Evolutionary conservation across 2,329 filamentous ascomycete species (phyloP).

Genomic region (Elsinoe ampelina): DNA sequence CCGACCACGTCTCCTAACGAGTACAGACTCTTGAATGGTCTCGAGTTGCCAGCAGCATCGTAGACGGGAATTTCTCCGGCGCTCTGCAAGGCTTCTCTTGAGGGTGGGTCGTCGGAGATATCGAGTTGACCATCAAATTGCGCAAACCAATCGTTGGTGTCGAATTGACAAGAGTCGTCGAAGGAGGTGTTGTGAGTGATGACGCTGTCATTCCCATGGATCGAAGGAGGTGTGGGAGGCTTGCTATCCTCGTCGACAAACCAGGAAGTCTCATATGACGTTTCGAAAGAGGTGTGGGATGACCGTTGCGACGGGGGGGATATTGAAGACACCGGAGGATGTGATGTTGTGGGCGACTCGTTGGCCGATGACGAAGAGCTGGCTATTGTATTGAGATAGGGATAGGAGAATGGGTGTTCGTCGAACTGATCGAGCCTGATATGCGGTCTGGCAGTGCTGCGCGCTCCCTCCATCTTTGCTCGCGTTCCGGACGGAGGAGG

Average conservation of each 20-base stretch:
- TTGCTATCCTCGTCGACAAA: constrained; percentile 10
- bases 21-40: constrained; percentile 56
- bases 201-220: not conserved
- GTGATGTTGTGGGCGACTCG: constrained; percentile 6
- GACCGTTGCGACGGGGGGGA: constrained; percentile 1
- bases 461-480: constrained; percentile 8
- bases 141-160: constrained; percentile 28
- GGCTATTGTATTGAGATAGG: not conserved
- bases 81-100: constrained; percentile 25
- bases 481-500: constrained; percentile 3
- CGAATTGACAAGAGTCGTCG: constrained; percentile 15
- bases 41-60: constrained; percentile 51
- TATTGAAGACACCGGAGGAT: constrained; percentile 1
- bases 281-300: constrained; percentile 8
- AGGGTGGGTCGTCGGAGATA: constrained; percentile 26
- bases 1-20: constrained; percentile 36
- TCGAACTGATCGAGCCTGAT: constrained; percentile 5
- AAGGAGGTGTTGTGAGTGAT: not conserved
- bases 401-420: constrained; percentile 12
- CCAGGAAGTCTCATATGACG: constrained; percentile 10
- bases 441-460: not conserved
- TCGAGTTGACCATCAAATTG: constrained; percentile 26
- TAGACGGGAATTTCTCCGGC: constrained; percentile 40
- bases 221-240: not conserved
- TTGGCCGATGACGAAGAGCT: constrained; percentile 5